Conservation (phyloP, 129 eudicot species). For the Logfia minima region DNA sequence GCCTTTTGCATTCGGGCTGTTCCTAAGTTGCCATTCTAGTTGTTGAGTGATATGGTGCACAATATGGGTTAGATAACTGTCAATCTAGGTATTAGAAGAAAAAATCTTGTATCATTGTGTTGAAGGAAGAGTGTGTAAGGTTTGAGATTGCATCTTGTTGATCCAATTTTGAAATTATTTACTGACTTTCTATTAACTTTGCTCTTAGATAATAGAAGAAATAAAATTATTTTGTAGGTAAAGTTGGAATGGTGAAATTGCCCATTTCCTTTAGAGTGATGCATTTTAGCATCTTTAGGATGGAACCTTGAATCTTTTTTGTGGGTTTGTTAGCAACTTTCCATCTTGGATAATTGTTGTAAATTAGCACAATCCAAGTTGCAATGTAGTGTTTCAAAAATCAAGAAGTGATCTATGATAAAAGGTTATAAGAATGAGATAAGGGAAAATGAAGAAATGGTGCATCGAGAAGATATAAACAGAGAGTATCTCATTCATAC, state of each 20-base stretch:
- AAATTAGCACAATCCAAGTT: neutral
- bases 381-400: neutral
- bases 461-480: neutral
- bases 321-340: slow-evolving; percentile 7
- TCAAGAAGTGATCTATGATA: neutral
- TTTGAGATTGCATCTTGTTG: too few relatives aligned
- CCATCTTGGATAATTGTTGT: slow-evolving; percentile 8
- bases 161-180: too few relatives aligned
- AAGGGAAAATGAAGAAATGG: neutral
- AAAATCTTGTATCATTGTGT: neutral
- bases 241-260: neutral
- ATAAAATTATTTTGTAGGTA: too few relatives aligned
- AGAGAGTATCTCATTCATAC: neutral
- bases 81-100: neutral
- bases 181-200: too few relatives aligned
- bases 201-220: too few relatives aligned
- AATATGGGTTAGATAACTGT: neutral
- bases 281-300: neutral
- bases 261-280: neutral
- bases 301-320: slow-evolving; percentile 5
- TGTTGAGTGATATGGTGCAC: neutral
- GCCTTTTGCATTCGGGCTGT: neutral
- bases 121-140: neutral
- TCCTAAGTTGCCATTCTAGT: neutral
- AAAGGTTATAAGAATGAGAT: neutral